A percentile compares a stretch with the other conserved stretches of the same genome.
Evolutionary conservation across 345 rosid genomes (phyloP).

Genomic region (Capsella bursapastoris): DNA sequence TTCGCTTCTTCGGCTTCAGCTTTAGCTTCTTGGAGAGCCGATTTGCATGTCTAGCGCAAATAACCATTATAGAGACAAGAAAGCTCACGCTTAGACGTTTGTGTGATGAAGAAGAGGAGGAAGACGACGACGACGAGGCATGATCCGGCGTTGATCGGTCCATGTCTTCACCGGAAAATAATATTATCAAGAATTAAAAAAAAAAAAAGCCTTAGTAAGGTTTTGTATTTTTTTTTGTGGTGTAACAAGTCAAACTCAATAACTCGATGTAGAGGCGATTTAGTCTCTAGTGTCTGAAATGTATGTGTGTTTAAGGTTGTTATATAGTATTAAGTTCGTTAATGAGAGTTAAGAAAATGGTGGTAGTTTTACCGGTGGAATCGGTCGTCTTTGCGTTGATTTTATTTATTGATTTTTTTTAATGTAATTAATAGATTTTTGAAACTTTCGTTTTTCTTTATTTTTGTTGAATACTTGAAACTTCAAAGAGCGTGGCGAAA

Average conservation of each 20-base stretch:
- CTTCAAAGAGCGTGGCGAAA: slow-evolving; percentile 29
- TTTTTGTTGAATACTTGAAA: slow-evolving; percentile 29
- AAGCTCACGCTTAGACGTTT: slow-evolving; percentile 50
- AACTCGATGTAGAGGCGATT: neutral
- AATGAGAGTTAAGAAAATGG: slow-evolving; percentile 33
- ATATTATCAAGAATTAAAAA: neutral
- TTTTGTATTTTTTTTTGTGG: neutral
- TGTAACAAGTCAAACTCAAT: slow-evolving; percentile 28
- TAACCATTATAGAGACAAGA: slow-evolving; percentile 54
- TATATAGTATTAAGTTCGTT: slow-evolving; percentile 26
- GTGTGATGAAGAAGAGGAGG: slow-evolving; percentile 34
- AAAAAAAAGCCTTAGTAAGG: neutral
- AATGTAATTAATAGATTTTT: neutral
- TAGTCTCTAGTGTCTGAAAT: slow-evolving; percentile 22
- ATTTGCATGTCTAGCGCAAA: slow-evolving; percentile 58
- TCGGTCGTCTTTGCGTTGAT: slow-evolving; percentile 39
- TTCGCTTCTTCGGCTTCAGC: slow-evolving; percentile 34
- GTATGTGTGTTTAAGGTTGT: neutral
- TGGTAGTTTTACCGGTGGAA: slow-evolving; percentile 43
- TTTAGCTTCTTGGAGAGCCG: slow-evolving; percentile 54
- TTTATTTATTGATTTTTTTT: neutral
- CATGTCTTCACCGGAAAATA: slow-evolving; percentile 30
- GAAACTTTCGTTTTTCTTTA: slow-evolving; percentile 19
- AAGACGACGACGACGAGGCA: neutral
- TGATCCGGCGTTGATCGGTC: slow-evolving; percentile 39